A percentile compares a stretch with the other conserved stretches of the same genome.
Conservation (phyloP, 2,329 filamentous ascomycete genomes). For the Tolypocladium paradoxum region DNA sequence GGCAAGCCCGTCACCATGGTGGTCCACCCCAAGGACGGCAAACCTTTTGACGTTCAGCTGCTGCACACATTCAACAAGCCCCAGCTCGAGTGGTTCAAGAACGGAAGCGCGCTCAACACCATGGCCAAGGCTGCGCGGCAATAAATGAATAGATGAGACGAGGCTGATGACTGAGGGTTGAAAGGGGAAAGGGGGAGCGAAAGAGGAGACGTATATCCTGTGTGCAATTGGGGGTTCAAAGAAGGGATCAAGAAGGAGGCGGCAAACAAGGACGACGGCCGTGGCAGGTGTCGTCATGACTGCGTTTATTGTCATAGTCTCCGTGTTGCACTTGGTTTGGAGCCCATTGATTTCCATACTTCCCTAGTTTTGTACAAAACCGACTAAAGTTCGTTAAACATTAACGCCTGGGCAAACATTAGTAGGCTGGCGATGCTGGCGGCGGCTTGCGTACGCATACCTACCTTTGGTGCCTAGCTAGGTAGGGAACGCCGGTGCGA, state of each 20-base stretch:
- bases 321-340: background rate
- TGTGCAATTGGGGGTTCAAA: background rate
- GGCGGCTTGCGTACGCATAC: too few relatives aligned
- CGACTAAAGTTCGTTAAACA: background rate
- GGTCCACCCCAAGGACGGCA: slow-evolving; percentile 83
- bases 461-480: too few relatives aligned
- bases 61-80: slow-evolving; percentile 96
- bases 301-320: background rate
- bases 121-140: slow-evolving; percentile 65
- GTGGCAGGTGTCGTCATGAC: background rate
- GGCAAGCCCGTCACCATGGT: slow-evolving; percentile 87
- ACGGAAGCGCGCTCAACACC: slow-evolving; percentile 93
- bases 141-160: slow-evolving; percentile 11
- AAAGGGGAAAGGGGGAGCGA: background rate
- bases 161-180: background rate
- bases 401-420: background rate
- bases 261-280: background rate
- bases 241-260: background rate
- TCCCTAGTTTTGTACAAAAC: background rate
- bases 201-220: background rate
- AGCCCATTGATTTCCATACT: background rate
- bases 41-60: slow-evolving; percentile 71
- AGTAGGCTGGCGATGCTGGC: background rate
- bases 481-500: too few relatives aligned
- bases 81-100: slow-evolving; percentile 99